A percentile compares a stretch with the other conserved stretches of the same genome.
Evolutionary conservation across 2,329 filamentous ascomycete genomes (phyloP).

Genomic region (Aspergillus sp.): DNA sequence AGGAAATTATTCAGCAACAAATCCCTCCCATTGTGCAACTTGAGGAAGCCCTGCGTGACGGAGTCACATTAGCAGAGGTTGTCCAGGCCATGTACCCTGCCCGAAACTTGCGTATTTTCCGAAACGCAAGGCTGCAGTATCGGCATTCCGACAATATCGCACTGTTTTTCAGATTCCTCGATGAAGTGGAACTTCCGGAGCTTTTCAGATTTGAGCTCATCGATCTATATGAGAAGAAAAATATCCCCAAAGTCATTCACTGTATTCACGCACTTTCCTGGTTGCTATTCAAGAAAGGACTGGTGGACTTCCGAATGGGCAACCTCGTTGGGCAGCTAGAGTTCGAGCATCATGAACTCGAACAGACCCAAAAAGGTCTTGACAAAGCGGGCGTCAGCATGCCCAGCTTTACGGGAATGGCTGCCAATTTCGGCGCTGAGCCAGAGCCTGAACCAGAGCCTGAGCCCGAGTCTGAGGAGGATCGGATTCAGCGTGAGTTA

Average conservation of each 20-base stretch:
- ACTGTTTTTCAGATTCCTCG: constrained; percentile 90
- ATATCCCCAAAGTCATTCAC: constrained; percentile 98
- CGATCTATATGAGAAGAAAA: constrained; percentile 99
- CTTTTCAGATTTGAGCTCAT: constrained; percentile 97
- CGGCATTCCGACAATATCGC: constrained; percentile 98
- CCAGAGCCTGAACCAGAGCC: constrained; percentile 75
- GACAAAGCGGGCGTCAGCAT: constrained; percentile 94
- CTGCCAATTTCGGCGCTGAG: constrained; percentile 90
- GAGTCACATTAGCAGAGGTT: constrained; percentile 91
- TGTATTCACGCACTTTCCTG: constrained; percentile 97
- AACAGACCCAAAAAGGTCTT: constrained; percentile 94
- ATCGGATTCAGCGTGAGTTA: constrained; percentile 81
- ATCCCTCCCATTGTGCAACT: constrained; percentile 92
- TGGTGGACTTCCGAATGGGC: constrained; percentile 93
- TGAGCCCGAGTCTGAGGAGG: constrained; percentile 84
- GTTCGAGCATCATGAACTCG: constrained; percentile 96
- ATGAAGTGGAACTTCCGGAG: constrained; percentile 89
- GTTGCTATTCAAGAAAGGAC: constrained; percentile 93
- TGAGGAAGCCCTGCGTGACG: constrained; percentile 89
- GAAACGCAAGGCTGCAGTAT: constrained; percentile 82
- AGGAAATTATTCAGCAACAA: constrained; percentile 80
- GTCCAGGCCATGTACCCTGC: constrained; percentile 86
- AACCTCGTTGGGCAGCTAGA: constrained; percentile 95
- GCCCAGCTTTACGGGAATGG: constrained; percentile 98
- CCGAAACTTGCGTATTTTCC: constrained; percentile 79